Evolutionary conservation across 495 filamentous ascomycete genomes (phyloP).

Genomic region (Hypoxylon crocopeplum): DNA sequence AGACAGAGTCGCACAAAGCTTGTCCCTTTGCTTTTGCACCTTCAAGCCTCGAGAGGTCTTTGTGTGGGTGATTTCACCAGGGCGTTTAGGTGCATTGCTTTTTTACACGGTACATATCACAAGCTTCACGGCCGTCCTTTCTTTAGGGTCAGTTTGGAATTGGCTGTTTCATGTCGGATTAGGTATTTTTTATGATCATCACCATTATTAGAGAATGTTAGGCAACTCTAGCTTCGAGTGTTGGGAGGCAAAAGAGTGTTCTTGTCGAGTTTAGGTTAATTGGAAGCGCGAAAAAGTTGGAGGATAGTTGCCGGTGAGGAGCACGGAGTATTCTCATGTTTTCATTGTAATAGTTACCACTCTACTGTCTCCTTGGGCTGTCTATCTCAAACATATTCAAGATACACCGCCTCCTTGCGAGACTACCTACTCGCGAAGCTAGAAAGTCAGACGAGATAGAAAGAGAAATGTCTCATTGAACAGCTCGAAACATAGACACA

Average conservation of each 20-base stretch:
- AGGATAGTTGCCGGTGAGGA: slow-evolving; percentile 1
- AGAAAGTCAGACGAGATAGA: too few species aligned
- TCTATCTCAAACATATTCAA: background rate
- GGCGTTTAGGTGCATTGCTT: slow-evolving; percentile 26
- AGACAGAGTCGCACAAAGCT: background rate
- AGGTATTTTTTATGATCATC: slow-evolving; percentile 2
- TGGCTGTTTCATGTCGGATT: slow-evolving; percentile 16
- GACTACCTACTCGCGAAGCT: too few species aligned
- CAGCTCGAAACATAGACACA: too few species aligned
- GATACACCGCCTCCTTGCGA: background rate
- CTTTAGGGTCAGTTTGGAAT: slow-evolving; percentile 14
- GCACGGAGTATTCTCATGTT: slow-evolving; percentile 14
- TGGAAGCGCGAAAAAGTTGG: slow-evolving; percentile 6
- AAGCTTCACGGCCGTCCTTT: slow-evolving; percentile 31
- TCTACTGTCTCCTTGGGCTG: background rate
- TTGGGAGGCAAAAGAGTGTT: slow-evolving; percentile 1
- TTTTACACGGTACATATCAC: slow-evolving; percentile 27
- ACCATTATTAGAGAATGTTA: slow-evolving; percentile 4
- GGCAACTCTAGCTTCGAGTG: slow-evolving; percentile 5
- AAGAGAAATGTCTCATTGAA: too few species aligned
- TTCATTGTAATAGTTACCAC: slow-evolving; percentile 16
- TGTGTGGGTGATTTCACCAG: slow-evolving; percentile 2
- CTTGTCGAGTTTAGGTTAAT: slow-evolving; percentile 6
- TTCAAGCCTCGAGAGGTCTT: background rate
- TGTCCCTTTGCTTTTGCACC: background rate